A percentile compares a stretch with the other conserved stretches of the same genome.
Evolutionary conservation across 441 rosid genomes (phyloP).

Genomic region (Bocquillonia castaneifolia): DNA sequence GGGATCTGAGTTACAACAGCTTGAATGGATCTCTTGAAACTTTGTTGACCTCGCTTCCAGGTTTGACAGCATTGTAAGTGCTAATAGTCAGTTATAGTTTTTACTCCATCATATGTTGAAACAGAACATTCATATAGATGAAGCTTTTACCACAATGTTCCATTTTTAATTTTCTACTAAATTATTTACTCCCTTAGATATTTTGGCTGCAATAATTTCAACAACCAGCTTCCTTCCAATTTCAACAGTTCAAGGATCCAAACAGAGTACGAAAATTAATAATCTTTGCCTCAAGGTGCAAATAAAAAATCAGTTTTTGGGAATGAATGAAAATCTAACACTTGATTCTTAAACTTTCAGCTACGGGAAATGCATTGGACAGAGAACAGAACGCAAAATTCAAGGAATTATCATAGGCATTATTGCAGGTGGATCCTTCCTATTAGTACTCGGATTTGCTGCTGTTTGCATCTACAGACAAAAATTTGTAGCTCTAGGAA

Average conservation of each 20-base stretch:
- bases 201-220: conserved; percentile 49
- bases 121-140: background rate
- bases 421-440: conserved; percentile 40
- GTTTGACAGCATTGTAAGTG: conserved; percentile 47
- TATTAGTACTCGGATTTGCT: conserved; percentile 39
- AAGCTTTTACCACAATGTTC: conserved; percentile 1
- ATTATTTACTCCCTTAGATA: conserved; percentile 33
- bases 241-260: conserved; percentile 29
- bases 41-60: conserved; percentile 33
- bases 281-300: conserved; percentile 13
- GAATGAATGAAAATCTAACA: conserved; percentile 21
- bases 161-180: conserved; percentile 11
- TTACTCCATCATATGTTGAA: background rate
- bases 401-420: conserved; percentile 37
- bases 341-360: conserved; percentile 33
- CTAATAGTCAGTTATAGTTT: background rate
- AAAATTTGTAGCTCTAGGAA: conserved; percentile 25
- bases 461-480: conserved; percentile 29
- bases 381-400: conserved; percentile 20
- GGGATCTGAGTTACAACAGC: conserved; percentile 56
- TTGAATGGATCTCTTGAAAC: conserved; percentile 38
- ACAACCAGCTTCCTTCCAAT: conserved; percentile 26
- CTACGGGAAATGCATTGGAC: conserved; percentile 30
- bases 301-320: background rate
- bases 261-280: conserved; percentile 45